Evolutionary conservation across 768 basidiomycete species (phyloP), one percentile per base, ranked within the genome.

Genomic region (Collybia sordida): DNA sequence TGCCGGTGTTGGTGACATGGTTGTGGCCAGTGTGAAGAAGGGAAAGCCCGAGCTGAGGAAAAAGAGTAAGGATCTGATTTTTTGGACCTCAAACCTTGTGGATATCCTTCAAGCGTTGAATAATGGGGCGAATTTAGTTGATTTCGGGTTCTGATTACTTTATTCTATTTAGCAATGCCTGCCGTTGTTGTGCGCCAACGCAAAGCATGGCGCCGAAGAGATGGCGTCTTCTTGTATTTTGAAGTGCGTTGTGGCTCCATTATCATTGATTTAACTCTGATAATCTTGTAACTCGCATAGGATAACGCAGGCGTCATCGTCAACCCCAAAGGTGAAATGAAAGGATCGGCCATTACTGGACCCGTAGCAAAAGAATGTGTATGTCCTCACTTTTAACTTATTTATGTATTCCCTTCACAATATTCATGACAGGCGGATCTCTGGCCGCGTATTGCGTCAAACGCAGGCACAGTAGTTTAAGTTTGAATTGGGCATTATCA

Each of bases 241-340:
- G 93, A 96, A 82, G 88, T 86, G 49, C 39, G 79, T 66, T 12
- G 15, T 25, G 25, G 39, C 12, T 34, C 27, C 19, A 36, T 41
- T 27, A 8, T 38, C 22, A 11, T 11, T 41, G 42, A 23, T 2
- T 37, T 12, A 6, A 14, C 6, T 21, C 34, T 47, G 11, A 47
- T 47, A 39, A 47, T 24, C 9, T 12, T 12, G 31, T 31, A 34
- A 15, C 23, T 17, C 8, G 24, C 41, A 18, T 21, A 88, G 88
- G 93, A 96, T 73, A 95, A 95, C 67, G 94, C 93, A 37, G 93
- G 94, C 70, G 94, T 96, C 48, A 96, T 96, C 55, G 93, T 98
- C 63, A 98, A 97, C 79, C 88, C 91, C 65, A 98, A 98, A 82
- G 96, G 96, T 63, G 97, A 99, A 79, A 99, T 99, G 97, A 99